phyloP scores from a whole-genome alignment of 2,329 filamentous ascomycete genomes.

The Chaetothyriales sp. region DNA sequence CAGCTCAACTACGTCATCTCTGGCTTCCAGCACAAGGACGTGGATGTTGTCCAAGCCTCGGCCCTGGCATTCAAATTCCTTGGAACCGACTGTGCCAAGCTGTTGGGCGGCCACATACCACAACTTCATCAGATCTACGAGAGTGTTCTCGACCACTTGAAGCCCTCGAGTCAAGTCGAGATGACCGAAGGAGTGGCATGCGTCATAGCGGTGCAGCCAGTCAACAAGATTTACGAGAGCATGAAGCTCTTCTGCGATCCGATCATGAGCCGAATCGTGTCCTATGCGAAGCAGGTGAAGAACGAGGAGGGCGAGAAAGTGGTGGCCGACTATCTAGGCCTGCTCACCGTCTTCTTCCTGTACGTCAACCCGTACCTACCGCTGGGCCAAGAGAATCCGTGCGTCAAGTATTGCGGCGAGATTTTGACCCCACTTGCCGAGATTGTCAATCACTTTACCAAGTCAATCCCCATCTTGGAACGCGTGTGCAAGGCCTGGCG shows the following conservation, averaged over 20 bases:
- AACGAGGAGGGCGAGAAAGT: conserved; percentile 73
- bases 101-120: conserved; percentile 68
- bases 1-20: conserved; percentile 94
- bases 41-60: conserved; percentile 80
- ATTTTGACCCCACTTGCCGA: conserved; percentile 78
- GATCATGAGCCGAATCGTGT: conserved; percentile 70
- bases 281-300: conserved; percentile 70
- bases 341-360: conserved; percentile 84
- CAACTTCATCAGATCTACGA: conserved; percentile 90
- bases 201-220: conserved; percentile 75
- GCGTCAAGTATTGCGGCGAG: conserved; percentile 91
- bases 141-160: conserved; percentile 72
- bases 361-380: conserved; percentile 60
- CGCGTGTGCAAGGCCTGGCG: conserved; percentile 90
- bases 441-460: conserved; percentile 75
- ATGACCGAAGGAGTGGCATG: conserved; percentile 90
- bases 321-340: conserved; percentile 78
- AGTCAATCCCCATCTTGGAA: conserved; percentile 80
- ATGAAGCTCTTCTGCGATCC: conserved; percentile 91
- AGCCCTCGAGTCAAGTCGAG: conserved; percentile 80
- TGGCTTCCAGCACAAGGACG: conserved; percentile 76
- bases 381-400: conserved; percentile 64
- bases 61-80: conserved; percentile 95
- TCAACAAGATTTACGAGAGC: conserved; percentile 64
- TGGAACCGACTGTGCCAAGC: conserved; percentile 82